Evolutionary conservation across 163 green algal species (phyloP), one percentile per base, ranked within the genome.

Genomic region (Chlamydomonas reinhardtii): DNA sequence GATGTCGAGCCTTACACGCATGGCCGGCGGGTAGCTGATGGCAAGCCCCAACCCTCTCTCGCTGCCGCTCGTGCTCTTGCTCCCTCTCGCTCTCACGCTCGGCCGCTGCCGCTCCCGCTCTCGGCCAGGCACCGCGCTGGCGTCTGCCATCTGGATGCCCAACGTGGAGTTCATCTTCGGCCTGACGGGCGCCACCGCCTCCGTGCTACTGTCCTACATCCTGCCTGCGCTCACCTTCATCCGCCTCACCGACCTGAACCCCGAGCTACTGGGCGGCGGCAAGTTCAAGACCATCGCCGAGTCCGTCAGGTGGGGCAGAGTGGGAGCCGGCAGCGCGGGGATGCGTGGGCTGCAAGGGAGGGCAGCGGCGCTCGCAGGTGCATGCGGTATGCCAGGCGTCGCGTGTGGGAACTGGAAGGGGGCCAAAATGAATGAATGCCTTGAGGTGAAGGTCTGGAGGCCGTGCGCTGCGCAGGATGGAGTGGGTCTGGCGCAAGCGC

Each of bases 161-260:
- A 98, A 98, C 76, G 91, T 98, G 2, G 95, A 97, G 90, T 95
- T 97, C 85, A 96, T 98, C 79, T 97, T 98, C 89, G 95, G 88
- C 6, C 84, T 97, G n/a, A 95, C 93, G 0, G 95, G 95, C 15
- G 94, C 91, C 62, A 98, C 95, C 0, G 94, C 95, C 22, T 95
- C 91, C n/a, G 92, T 97, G n/a, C 73, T 97, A 29, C 89, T 97
- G 29, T 89, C 94, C 17, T 98, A 96, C 91, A 94, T 98, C 80
- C 87, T 98, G 59, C 95, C 95, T 1, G 91, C 93, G 2, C 59
- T 95, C 62, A 95, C 93, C 52, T 98, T 96, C 83, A 90, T 97
- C 19, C 64, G 68, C 2, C 85, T 94, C 32, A 76, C 92, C 71
- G 83, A 84, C 70, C n/a, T 64, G 25, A 82, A 74, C 25, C 91